Evolutionary conservation across 805 yeast genomes (phyloP), one percentile per base, ranked within the genome.

Genomic region (Lipomyces starkeyi): DNA sequence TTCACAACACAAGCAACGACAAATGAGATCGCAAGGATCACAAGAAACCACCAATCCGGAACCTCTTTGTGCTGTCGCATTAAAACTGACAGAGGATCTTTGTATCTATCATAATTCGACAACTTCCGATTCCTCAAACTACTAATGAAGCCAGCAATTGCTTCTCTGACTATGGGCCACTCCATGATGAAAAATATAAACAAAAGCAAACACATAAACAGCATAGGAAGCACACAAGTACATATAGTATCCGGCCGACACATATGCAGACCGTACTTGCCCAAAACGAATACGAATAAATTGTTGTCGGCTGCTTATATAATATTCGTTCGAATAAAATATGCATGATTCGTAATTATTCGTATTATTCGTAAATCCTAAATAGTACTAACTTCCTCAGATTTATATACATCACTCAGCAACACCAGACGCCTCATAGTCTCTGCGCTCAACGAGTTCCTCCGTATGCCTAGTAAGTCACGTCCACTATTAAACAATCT

Each of bases 31-130:
- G 80, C 69, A 5, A 87, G 79, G 32, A 88, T 80, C 9, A 80
- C 70, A 17, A 86, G 63, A 57, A 84, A 89, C 91, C 92, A 88
- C 88, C 88, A 87, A 71, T 87, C 90, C 1, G 96, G 95, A 25
- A 88, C 91, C 71, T 89, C 92, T 49, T 83, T 83, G 76, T 89
- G 88, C 65, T 78, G 78, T 55, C 73, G 75, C 86, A 85, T 86
- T 73, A 86, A 82, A 67, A 88, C 83, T 11, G 91, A 81, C 64
- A 87, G 17, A 2, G 69, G 64, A 54, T 68, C 71, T 9, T 53
- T 54, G 63, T 60, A 62, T 20, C 40, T 35, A 20, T 32, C 64
- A 49, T 32, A 68, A 27, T 55, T 43, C 14, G 66, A 59, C 25
- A 14, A 8, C 9, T 52, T 67, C 17, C 67, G 62, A 20, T 57